Evolutionary conservation across 2,329 filamentous ascomycete genomes (phyloP), one percentile per base, ranked within the genome.

Genomic region (Dendryphion nanum): DNA sequence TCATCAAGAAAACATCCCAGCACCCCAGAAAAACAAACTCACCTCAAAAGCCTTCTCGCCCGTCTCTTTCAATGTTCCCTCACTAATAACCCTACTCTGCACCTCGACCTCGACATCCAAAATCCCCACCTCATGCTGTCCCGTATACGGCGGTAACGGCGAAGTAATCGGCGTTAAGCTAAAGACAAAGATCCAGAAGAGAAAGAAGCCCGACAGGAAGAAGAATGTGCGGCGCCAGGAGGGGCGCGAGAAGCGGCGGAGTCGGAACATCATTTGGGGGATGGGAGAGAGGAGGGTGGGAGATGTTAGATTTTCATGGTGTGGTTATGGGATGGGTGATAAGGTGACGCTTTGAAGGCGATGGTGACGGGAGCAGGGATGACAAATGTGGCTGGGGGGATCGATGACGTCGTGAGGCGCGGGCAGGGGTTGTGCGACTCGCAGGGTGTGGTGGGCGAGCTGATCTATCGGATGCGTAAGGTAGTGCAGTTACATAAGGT

Each of bases 91-190:
- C 29, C 59, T 55, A 30, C 46, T 56, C 38, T 59, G 44, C 17
- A 67, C 58, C 38, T 62, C 60, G 4, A 66, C 63, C 40, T 73
- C 70, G 18, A 73, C 42, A 47, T 73, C 70, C 19, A 73, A 50
- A 10, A 66, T 60, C 6, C 70, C 70, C 15, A 73, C 69, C 33
- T 67, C 59, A 47, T 69, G 64, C 4, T 55, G 48, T 20, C 70
- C 70, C 3, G 67, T 66, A 39, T 72, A 72, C 15, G 50, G 38
- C 23, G 70, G 70, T 14, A 73, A 57, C 13, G 62, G 61, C 23
- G 58, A 61, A 35, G 61, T 66, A 30, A 73, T 57, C n/a, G 71
- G 57, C 6, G 68, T 68, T 50, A 71, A 61, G 16, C 56, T 61
- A 39, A 66, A 53, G 4, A 70, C 46, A 18, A 67, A 52, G 42